Base-by-base conservation (phyloP, 805 yeast species). In the Dipodascus geniculatus region DNA sequence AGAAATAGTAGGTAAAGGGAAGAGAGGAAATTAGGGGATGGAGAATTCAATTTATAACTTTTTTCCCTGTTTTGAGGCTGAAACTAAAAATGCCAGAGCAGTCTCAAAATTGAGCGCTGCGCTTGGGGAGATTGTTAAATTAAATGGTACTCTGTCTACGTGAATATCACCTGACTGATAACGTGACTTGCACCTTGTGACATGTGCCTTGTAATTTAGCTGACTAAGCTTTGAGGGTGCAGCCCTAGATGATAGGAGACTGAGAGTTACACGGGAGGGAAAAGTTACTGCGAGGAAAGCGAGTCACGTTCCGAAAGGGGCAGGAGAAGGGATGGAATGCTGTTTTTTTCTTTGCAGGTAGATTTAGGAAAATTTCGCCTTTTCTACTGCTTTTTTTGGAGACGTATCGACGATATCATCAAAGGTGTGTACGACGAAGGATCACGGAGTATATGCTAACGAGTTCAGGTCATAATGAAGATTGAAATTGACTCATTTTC, bases 401-500 rank as follows among this genome's bases (percentile, higher is more conserved):
- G 44, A 38, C 35, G 44, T 16, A 38, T 38, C 17, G 44, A n/a
- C 17, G 17, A 38, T 38, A 38, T 38, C 44, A 38, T 38, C 44
- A 38, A 38, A 38, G 44, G 44, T 38, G 19, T 11, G 44, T 38
- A 38, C 20, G 14, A 4, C 17, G 20, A n/a, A 38, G 8, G 35
- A 38, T 38, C 20, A 38, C 17, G 19, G 6, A 38, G 33, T 38
- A 16, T 16, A 6, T 6, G 14, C 44, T n/a, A n/a, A 3, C 14
- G 17, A 6, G 19, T n/a, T 38, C 20, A 38, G 44, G 44, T 38
- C 44, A 38, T 17, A 38, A 93, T 93, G 99, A 93, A 93, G 96
- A 87, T 93, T 79, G 99, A 93, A 86, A 80, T 91, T 81, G 98
- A 93, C 79, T 87, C 98, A 74, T 93, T 93, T 82, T 91, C 99